phyloP scores from a whole-genome alignment of 2,329 filamentous ascomycete species.

The Colletotrichum incanum region DNA sequence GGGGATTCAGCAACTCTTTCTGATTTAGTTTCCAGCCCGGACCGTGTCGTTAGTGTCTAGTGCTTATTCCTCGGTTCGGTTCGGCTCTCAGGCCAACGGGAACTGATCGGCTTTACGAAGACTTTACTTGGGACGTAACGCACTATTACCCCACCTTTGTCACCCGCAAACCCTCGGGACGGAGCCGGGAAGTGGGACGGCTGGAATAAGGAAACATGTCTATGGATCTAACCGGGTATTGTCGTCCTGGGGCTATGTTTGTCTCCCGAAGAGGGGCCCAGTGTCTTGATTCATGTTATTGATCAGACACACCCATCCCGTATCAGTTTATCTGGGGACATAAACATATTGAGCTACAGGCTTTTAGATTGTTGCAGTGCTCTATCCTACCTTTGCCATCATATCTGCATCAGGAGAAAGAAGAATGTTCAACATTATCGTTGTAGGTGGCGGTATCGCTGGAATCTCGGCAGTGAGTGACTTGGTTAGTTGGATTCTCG shows the following conservation, averaged over 20 bases:
- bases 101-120: not conserved
- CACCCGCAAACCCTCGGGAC: not conserved
- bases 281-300: not conserved
- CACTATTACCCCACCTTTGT: slow-evolving; percentile 4
- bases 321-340: not conserved
- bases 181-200: slow-evolving; percentile 13
- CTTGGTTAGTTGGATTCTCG: too few relatives aligned
- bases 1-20: not conserved
- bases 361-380: too few relatives aligned
- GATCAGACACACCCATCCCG: not conserved
- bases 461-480: slow-evolving; percentile 32
- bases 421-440: slow-evolving; percentile 43
- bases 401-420: not conserved
- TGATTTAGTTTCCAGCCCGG: not conserved
- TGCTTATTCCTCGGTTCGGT: slow-evolving; percentile 28
- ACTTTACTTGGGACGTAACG: not conserved
- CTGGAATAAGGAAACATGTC: too few relatives aligned
- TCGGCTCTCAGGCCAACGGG: slow-evolving; percentile 5
- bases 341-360: too few relatives aligned
- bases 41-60: not conserved
- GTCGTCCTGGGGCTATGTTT: not conserved
- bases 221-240: not conserved
- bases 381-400: not conserved
- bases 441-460: slow-evolving; percentile 44
- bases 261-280: not conserved